Conservation (phyloP, 805 yeast genomes). For the Tetrapisispora fleetii region DNA sequence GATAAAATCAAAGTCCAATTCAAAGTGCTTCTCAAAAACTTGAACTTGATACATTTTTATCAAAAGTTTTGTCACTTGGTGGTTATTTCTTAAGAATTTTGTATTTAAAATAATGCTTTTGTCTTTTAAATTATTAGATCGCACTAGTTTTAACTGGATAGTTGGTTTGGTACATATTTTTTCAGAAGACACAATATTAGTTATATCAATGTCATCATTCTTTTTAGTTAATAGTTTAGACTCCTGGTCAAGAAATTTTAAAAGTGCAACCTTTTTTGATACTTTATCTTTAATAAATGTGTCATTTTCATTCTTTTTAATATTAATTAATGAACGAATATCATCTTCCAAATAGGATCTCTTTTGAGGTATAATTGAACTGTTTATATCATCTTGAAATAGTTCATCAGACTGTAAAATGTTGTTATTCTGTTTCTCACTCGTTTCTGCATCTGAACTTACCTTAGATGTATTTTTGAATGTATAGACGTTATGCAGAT, state of each 20-base stretch:
- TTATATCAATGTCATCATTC: neutral
- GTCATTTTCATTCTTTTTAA: constrained; percentile 4
- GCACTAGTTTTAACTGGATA: neutral
- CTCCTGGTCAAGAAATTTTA: neutral
- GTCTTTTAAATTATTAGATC: neutral
- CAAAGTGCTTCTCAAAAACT: constrained; percentile 10
- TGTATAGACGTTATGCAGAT: neutral
- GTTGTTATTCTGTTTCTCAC: neutral
- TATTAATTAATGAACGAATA: constrained; percentile 7
- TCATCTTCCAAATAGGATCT: constrained; percentile 19
- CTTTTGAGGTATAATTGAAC: constrained; percentile 15
- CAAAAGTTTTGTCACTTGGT: constrained; percentile 5
- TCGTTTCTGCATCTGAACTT: neutral
- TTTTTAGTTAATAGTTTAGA: neutral
- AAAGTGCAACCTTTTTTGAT: neutral
- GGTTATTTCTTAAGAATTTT: constrained; percentile 7
- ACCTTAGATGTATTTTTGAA: neutral
- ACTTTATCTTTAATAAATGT: neutral
- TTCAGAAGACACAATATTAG: neutral
- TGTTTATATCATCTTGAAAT: constrained; percentile 1
- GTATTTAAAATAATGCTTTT: constrained; percentile 8
- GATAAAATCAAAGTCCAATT: constrained; percentile 13
- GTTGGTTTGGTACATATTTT: neutral
- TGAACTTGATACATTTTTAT: constrained; percentile 1
- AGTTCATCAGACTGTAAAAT: neutral